Base-by-base conservation (phyloP, 164 flowering plant genomes). In the Saururus chinensis region DNA sequence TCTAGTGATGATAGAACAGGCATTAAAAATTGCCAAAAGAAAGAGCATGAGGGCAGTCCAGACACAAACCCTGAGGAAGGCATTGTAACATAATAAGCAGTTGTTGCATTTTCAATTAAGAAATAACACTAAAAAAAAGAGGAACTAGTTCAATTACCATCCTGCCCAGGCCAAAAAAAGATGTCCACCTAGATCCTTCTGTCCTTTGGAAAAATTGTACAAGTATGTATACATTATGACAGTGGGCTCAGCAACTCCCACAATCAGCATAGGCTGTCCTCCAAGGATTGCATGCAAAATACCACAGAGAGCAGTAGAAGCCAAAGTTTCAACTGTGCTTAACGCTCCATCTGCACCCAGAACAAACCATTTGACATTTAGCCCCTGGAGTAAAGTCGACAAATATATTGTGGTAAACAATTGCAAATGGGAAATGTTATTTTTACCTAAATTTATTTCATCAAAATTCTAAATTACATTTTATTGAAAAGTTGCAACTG, bases 161-260 rank as follows among this genome's bases (percentile, higher is more conserved):
- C 79, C 83, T 49, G 85, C 65, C 85, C 87, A 83, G 40, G 87
- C 82, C 66, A 81, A 66, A 71, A 73, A 83, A 42, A 83, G 69
- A 20, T 74, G 72, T 19, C 14, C 42, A 14, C 83, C 87, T 21
- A 81, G 55, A 30, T 73, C 78, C 20, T 56, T 41, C 60, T 64
- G 71, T 40, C 62, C 69, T 67, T 77, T 81, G 19, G 72, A 17
- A 59, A 83, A 81, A 56, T 20, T 83, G 71, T 76, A 81, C 66
- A 83, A 59, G 59, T 79, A 83, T 10, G 77, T 65, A 65, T 84
- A 84, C 88, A 84, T 84, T 40, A 84, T 78, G 42, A 84, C 77
- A 4, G 85, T 84, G n/a, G 85, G 88, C 70, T 84, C 88, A 40
- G 88, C 85, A 42, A 84, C 88, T 53, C 88, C 88, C 24, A 80